Conservation (phyloP, 2,329 filamentous ascomycete genomes). For the Sporothrix phasma region DNA sequence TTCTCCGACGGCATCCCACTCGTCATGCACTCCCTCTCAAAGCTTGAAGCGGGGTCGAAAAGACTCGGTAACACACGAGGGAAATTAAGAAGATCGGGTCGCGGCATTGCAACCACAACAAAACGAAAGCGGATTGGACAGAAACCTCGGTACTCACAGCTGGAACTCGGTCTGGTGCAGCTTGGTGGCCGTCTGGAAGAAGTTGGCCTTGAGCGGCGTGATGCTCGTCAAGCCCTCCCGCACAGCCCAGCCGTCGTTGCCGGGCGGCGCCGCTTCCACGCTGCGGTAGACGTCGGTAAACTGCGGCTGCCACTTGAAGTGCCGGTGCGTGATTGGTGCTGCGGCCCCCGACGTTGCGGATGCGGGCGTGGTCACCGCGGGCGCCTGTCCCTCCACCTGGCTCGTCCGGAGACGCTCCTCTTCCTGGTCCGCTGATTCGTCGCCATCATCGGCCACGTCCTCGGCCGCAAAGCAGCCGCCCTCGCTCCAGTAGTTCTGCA, state of each 20-base stretch:
- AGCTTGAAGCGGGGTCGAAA: neutral
- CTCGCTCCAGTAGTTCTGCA: slow-evolving; percentile 84
- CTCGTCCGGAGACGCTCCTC: slow-evolving; percentile 65
- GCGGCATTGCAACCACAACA: neutral
- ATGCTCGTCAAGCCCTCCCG: slow-evolving; percentile 81
- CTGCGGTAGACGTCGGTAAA: slow-evolving; percentile 82
- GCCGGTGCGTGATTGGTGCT: slow-evolving; percentile 47
- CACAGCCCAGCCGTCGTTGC: slow-evolving; percentile 89
- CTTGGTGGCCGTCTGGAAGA: slow-evolving; percentile 62
- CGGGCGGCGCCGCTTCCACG: slow-evolving; percentile 67
- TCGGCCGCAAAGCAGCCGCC: slow-evolving; percentile 81
- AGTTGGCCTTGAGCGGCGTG: slow-evolving; percentile 85
- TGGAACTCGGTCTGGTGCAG: slow-evolving; percentile 62
- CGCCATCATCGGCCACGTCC: slow-evolving; percentile 39
- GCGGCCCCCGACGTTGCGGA: slow-evolving; percentile 23
- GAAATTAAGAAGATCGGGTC: too few relatives aligned
- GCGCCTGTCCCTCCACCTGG: slow-evolving; percentile 36
- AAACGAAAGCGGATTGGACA: neutral
- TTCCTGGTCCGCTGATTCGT: slow-evolving; percentile 45
- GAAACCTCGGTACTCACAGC: slow-evolving; percentile 56
- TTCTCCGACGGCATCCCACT: neutral
- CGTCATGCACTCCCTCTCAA: neutral
- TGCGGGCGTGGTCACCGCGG: neutral
- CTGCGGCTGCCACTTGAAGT: slow-evolving; percentile 89
- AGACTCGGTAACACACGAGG: too few relatives aligned